Base-by-base conservation (phyloP, 495 filamentous ascomycete genomes). In the Neurospora sp. region DNA sequence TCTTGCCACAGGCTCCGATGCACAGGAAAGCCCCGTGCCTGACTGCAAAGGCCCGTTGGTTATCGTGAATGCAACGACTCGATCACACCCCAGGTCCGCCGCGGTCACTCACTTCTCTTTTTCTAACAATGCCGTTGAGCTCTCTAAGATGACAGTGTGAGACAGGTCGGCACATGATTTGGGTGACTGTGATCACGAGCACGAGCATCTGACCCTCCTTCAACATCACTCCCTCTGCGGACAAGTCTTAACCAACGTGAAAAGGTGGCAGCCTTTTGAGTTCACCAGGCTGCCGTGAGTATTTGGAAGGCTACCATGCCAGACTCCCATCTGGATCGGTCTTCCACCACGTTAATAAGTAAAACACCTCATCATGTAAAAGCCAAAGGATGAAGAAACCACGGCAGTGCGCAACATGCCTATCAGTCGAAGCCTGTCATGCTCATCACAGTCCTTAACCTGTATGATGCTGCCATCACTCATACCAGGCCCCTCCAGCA, bases 81-180 rank as follows among this genome's bases (percentile, higher is more conserved):
- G 7, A 66, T 66, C 54, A 66, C 54, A 66, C 54, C 54, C 27
- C 54, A 35, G 14, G 7, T 14, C 54, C 10, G 54, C 54, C 54
- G 54, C 39, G n/a, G 3, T 62, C 38, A 38, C 37, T 38, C 37
- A 38, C 46, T 69, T 38, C 71, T n/a, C 71, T n/a, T 66, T 70
- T 70, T 73, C 69, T 69, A n/a, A 14, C 3, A 41, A 69, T 41
- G 1, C 39, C 20, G 7, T 39, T 5, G 23, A 38, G 27, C 35
- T 31, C 54, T 66, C 27, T 23, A 16, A 46, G 20, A 27, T 37
- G 39, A 42, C 20, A 37, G 31, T 54, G 74, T 78, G 73, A 77
- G 77, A 78, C 77, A 78, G 27, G 71, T 40, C 16, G 72, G 72
- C 77, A 77, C 77, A 77, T 78, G 77, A 75, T 77, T 73, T 70